Evolutionary conservation across 2,329 filamentous ascomycete species (phyloP).

Genomic region (Aaosphaeria pasadenensis): DNA sequence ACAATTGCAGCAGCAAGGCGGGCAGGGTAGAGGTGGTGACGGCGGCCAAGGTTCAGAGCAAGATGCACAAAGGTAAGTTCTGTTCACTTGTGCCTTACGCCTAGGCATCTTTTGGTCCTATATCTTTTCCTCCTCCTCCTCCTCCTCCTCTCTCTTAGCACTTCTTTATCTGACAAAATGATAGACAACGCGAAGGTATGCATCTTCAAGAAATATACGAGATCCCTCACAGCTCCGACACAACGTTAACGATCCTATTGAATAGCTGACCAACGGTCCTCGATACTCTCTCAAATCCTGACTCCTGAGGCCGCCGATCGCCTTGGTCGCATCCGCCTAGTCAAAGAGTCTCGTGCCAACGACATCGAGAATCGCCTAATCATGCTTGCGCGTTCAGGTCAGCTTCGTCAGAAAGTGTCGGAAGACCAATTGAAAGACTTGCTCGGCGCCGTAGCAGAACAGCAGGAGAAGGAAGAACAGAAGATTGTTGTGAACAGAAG

Average conservation of each 20-base stretch:
- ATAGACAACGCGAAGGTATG: constrained; percentile 49
- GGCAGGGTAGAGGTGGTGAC: constrained; percentile 50
- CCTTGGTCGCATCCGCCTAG: constrained; percentile 87
- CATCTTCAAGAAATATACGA: neutral
- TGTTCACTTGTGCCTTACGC: neutral
- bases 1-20: constrained; percentile 77
- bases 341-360: constrained; percentile 85
- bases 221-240: neutral
- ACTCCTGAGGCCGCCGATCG: constrained; percentile 91
- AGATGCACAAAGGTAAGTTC: constrained; percentile 54
- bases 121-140: neutral
- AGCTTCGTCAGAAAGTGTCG: constrained; percentile 82
- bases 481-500: constrained; percentile 84
- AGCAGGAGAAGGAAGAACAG: constrained; percentile 57
- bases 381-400: constrained; percentile 82
- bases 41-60: constrained; percentile 52
- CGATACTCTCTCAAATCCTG: constrained; percentile 88
- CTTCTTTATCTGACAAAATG: constrained; percentile 2
- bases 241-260: neutral
- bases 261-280: constrained; percentile 63
- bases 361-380: constrained; percentile 93
- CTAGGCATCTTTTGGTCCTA: neutral
- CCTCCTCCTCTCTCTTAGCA: too few species aligned
- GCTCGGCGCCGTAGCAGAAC: constrained; percentile 76
- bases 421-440: constrained; percentile 93